These are phyloP conservation scores for Abortiporus biennis DNA, from an alignment of 1,284 basidiomycete species.

Conservation along the genomic window DNA sequence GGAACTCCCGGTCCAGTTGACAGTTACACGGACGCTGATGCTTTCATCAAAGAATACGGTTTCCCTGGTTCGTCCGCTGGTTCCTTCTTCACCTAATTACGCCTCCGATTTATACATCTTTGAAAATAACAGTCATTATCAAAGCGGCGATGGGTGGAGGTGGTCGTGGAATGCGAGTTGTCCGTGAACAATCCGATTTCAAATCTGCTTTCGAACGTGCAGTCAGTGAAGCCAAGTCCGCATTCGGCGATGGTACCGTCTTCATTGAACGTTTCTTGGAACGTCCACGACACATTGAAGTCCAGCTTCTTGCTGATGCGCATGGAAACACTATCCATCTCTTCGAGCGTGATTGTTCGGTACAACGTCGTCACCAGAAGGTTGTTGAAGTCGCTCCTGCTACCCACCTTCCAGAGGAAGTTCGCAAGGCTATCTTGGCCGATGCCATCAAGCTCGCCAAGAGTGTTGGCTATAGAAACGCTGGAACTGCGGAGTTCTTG, in stretches of 20 bases:
- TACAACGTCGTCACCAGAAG: conserved; percentile 97
- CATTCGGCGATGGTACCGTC: conserved; percentile 97
- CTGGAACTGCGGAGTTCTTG: conserved; percentile 95
- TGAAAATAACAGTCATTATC: conserved; percentile 75
- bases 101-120: background rate
- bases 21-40: conserved; percentile 75
- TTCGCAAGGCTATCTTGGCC: conserved; percentile 80
- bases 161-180: conserved; percentile 98
- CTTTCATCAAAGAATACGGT: conserved; percentile 92
- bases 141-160: conserved; percentile 99
- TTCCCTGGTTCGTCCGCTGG: conserved; percentile 70
- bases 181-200: conserved; percentile 89
- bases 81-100: background rate
- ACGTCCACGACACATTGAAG: conserved; percentile 95
- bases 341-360: conserved; percentile 98
- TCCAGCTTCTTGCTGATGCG: conserved; percentile 90
- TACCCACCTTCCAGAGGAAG: conserved; percentile 86
- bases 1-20: conserved; percentile 94
- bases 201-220: conserved; percentile 89
- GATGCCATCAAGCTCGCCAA: conserved; percentile 95
- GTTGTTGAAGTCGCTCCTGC: conserved; percentile 99
- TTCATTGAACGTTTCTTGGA: conserved; percentile 99
- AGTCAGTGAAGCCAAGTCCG: conserved; percentile 90
- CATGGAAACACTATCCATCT: conserved; percentile 94
- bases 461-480: conserved; percentile 92